Evolutionary conservation across 768 basidiomycete species (phyloP), one percentile per base, ranked within the genome.

Genomic region (Rhizopogon vulgaris): DNA sequence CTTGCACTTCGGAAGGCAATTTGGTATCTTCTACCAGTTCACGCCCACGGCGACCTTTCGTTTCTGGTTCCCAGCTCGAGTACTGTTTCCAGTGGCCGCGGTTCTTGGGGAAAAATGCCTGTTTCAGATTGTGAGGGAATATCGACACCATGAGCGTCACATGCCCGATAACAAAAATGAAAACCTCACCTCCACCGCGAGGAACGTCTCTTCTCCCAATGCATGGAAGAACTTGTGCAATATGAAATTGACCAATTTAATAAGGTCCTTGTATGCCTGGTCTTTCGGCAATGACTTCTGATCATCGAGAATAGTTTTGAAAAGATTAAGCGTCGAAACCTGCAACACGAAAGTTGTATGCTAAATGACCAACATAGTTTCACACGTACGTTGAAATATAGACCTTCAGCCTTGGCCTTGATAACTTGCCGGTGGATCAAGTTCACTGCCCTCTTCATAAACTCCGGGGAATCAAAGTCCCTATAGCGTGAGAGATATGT

Each of bases 211-310:
- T 56, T 90, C 83, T 49, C 81, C 78, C 43, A 93, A 76, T 6
- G 84, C 80, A 67, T 96, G 98, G 83, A 99, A 98, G 76, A 98
- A 98, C 64, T 87, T 84, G 24, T 90, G 83, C 53, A 97, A 76
- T 55, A 97, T 76, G 70, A 79, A 99, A 61, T 84, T 88, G 72
- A 97, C 84, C 34, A 98, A 71, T 50, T 79, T 78, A 50, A 90
- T 66, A 43, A 98, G 82, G 69, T 98, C 96, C 60, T 87, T 87
- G 73, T 80, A 77, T 1, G 90, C 76, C 56, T 84, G 84, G 45
- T 88, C 85, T 49, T 80, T 82, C 52, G 94, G 91, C 51, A 92
- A 74, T 10, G 84, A 78, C 59, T 81, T 80, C 64, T 90, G 83
- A 64, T 92, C 87, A 53, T 85, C 84, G 43, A 97, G 71, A 57